Percentiles rank a stretch among this genome's conserved stretches.
phyloP scores from a whole-genome alignment of 179 eudicot species.

The Beta corolliflora region DNA sequence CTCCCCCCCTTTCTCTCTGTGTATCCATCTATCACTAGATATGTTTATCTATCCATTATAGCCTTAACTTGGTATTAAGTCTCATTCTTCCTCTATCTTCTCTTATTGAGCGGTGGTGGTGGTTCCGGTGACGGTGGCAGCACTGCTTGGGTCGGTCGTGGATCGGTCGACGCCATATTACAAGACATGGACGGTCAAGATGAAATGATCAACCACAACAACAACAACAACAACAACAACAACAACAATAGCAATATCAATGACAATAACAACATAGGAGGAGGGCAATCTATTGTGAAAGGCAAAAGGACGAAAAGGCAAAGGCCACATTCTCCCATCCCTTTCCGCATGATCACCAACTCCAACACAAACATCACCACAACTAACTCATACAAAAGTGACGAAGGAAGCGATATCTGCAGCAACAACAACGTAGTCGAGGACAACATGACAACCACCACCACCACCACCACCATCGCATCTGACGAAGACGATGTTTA shows the following conservation, averaged over 20 bases:
- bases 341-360: conserved; percentile 32
- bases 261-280: not conserved
- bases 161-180: not conserved
- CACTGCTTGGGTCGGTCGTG: not conserved
- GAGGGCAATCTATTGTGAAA: conserved; percentile 40
- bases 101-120: not conserved
- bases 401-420: conserved; percentile 40
- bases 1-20: not conserved
- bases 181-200: conserved; percentile 29
- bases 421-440: conserved; percentile 34
- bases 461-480: conserved; percentile 14
- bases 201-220: conserved; percentile 29
- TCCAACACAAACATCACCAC: not conserved
- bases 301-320: conserved; percentile 76
- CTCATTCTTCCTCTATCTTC: not conserved
- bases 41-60: not conserved
- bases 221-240: not conserved
- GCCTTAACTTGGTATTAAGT: not conserved
- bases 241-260: too few relatives aligned
- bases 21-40: not conserved
- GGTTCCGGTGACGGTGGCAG: not conserved
- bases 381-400: conserved; percentile 26
- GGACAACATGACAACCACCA: not conserved
- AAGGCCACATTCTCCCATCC: conserved; percentile 60
- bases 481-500: conserved; percentile 22